Percentiles rank a stretch among this genome's conserved stretches.
These are phyloP conservation scores for Apiospora hydei DNA, from an alignment of 2,329 filamentous ascomycete species.

Conservation along the genomic window DNA sequence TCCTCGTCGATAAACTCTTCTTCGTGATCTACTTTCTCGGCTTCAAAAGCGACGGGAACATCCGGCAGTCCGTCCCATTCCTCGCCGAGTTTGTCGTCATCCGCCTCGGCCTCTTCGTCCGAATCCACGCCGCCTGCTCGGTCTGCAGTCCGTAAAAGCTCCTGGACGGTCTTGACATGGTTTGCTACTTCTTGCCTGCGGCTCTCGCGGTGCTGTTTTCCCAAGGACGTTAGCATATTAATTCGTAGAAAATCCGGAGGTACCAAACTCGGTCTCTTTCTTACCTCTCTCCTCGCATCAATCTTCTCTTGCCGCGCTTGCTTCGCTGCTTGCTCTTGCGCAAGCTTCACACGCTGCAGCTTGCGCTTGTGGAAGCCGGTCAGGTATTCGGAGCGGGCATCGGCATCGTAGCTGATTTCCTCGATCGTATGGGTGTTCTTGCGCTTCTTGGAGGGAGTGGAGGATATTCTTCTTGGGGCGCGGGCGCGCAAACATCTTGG, in stretches of 20 bases:
- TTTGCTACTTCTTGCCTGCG: conserved; percentile 82
- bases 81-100: conserved; percentile 45
- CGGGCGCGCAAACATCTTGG: conserved; percentile 61
- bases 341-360: conserved; percentile 81
- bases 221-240: not conserved
- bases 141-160: conserved; percentile 69
- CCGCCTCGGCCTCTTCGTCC: conserved; percentile 40
- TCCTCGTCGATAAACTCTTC: conserved; percentile 98
- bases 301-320: conserved; percentile 80
- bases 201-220: conserved; percentile 77
- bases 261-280: conserved; percentile 54
- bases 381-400: conserved; percentile 83
- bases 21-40: conserved; percentile 76
- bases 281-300: conserved; percentile 76
- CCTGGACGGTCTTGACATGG: conserved; percentile 80
- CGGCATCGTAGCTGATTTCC: conserved; percentile 85
- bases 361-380: conserved; percentile 98
- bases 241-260: not conserved
- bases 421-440: conserved; percentile 69
- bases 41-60: conserved; percentile 42
- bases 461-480: conserved; percentile 65
- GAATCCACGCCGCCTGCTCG: conserved; percentile 50
- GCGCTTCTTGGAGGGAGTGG: conserved; percentile 70
- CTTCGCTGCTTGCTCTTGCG: conserved; percentile 81
- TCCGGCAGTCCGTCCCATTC: conserved; percentile 74